Evolutionary conservation across 495 filamentous ascomycete genomes (phyloP).

Genomic region (Hyphodiscus hymeniophilus): DNA sequence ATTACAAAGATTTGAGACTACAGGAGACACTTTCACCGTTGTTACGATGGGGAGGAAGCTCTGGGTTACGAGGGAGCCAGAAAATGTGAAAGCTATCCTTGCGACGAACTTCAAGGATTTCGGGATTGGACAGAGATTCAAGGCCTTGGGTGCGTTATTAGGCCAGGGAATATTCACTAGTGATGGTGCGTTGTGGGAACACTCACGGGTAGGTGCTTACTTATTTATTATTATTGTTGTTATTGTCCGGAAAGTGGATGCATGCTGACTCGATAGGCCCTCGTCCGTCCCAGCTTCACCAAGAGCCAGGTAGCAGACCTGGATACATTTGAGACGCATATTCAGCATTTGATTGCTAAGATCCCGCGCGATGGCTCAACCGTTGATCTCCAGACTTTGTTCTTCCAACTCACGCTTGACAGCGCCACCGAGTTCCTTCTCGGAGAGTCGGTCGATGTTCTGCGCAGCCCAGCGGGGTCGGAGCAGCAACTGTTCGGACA

Average conservation of each 20-base stretch:
- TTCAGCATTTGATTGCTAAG: constrained; percentile 47
- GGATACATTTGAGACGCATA: constrained; percentile 68
- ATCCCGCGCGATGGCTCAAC: constrained; percentile 50
- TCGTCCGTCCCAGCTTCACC: constrained; percentile 67
- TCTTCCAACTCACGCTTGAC: constrained; percentile 76
- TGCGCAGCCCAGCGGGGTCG: constrained; percentile 14
- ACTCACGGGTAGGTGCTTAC: constrained; percentile 25
- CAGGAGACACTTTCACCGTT: background rate
- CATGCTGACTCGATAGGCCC: background rate
- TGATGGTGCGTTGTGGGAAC: constrained; percentile 30
- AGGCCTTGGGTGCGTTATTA: constrained; percentile 28
- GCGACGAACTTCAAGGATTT: constrained; percentile 51
- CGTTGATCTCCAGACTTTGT: constrained; percentile 57
- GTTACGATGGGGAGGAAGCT: constrained; percentile 14
- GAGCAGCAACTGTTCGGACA: constrained; percentile 7
- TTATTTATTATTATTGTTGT: constrained; percentile 28
- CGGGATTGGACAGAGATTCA: constrained; percentile 10
- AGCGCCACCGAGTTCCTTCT: constrained; percentile 75
- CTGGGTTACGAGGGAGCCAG: constrained; percentile 62
- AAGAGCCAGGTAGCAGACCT: constrained; percentile 72
- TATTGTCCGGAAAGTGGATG: too few relatives aligned
- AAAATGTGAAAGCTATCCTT: constrained; percentile 77
- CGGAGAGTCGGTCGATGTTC: constrained; percentile 36
- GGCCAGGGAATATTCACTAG: constrained; percentile 37
- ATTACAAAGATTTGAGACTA: background rate